Evolutionary conservation across 306 rosid species (phyloP).

Genomic region (Acacia acuminata): DNA sequence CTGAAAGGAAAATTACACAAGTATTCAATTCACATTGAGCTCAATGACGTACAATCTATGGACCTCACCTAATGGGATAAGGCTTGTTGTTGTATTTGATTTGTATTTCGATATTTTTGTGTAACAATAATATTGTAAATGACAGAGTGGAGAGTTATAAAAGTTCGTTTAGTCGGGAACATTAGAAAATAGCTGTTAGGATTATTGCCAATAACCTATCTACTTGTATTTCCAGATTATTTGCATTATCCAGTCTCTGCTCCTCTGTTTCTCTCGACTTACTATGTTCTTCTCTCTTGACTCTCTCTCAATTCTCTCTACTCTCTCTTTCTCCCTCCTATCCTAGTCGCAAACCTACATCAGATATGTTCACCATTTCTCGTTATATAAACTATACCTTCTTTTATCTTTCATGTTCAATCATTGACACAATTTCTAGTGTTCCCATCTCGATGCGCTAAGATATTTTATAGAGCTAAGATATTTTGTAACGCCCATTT

Average conservation of each 20-base stretch:
- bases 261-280: neutral
- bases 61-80: neutral
- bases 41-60: neutral
- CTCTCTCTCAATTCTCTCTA: neutral
- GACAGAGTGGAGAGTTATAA: neutral
- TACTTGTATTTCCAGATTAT: too few relatives aligned
- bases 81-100: neutral
- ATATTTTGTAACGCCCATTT: neutral
- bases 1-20: slow-evolving; percentile 36
- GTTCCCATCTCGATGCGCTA: neutral
- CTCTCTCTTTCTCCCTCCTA: too few relatives aligned
- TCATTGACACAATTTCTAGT: neutral
- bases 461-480: neutral
- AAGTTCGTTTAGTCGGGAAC: neutral
- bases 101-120: neutral
- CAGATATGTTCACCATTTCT: neutral
- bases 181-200: neutral
- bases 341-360: neutral
- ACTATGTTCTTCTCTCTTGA: neutral
- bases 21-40: neutral
- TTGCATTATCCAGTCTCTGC: neutral
- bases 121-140: neutral
- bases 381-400: neutral
- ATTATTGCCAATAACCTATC: neutral
- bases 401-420: neutral